phyloP scores from a whole-genome alignment of 306 rosid species.

The Comarum palustre region DNA sequence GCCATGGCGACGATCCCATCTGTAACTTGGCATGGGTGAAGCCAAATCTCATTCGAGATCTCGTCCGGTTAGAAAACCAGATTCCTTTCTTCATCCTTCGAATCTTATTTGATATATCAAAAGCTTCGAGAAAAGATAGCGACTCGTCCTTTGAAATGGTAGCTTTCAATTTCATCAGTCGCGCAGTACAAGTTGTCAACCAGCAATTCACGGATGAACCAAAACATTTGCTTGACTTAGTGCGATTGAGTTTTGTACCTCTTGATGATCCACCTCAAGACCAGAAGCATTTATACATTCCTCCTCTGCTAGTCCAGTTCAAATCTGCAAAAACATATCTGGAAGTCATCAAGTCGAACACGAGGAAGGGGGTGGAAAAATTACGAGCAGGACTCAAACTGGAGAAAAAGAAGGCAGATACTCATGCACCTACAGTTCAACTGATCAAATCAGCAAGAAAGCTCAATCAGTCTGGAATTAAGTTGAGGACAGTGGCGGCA shows the following conservation, averaged over 20 bases:
- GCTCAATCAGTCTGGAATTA: neutral
- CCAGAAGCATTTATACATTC: neutral
- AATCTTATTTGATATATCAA: neutral
- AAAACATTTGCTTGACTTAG: neutral
- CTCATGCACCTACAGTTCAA: neutral
- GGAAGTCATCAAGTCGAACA: neutral
- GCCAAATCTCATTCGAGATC: conserved; percentile 39
- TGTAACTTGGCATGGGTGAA: conserved; percentile 36
- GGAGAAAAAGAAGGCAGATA: neutral
- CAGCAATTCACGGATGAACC: neutral
- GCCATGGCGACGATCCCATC: conserved; percentile 30
- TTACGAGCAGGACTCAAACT: neutral
- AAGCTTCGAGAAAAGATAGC: neutral
- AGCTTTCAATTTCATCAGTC: neutral
- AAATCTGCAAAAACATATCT: neutral
- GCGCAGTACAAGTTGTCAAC: neutral
- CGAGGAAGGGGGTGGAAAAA: neutral
- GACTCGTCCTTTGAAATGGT: neutral
- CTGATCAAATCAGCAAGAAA: neutral
- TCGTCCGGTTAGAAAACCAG: conserved; percentile 63
- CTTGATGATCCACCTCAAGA: neutral
- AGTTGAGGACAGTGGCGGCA: neutral
- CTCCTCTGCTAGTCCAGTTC: neutral
- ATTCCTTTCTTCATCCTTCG: conserved; percentile 55
- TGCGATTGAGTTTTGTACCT: neutral